Base-by-base conservation (phyloP, 768 basidiomycete species). In the Kwoniella shandongensis region DNA sequence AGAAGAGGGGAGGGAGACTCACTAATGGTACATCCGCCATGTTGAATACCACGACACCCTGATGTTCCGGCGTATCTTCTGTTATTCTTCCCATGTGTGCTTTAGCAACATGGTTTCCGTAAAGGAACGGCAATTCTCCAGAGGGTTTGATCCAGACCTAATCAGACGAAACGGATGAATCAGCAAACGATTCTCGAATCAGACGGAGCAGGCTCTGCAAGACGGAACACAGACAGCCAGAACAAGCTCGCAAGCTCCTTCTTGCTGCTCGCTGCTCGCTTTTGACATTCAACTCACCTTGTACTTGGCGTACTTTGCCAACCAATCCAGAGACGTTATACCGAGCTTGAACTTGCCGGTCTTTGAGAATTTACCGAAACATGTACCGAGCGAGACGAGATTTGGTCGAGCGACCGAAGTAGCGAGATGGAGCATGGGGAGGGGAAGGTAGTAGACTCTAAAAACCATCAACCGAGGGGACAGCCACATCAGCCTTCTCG, bases 131-230 rank as follows among this genome's bases (percentile, higher is more conserved):
- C 87, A 99, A 94, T 79, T 99, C 96, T 71, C 96, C 96, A 64
- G 98, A 94, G 23, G 93, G 87, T 77, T 99, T 99, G 75, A 99
- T 91, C 96, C 96, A 99, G 17, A 98, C 84, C 94, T 97, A 58
- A 41, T n/a, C n/a, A n/a, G n/a, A n/a, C n/a, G n/a, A n/a, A n/a
- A n/a, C n/a, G n/a, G n/a, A n/a, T n/a, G n/a, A 8, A 18, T 53
- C 39, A 54, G 39, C 53, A 48, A n/a, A 4, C 50, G 2, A 11
- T 26, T n/a, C 36, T 38, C 36, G 36, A n/a, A n/a, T n/a, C n/a
- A n/a, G n/a, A n/a, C n/a, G n/a, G n/a, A n/a, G n/a, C n/a, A n/a
- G n/a, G n/a, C n/a, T n/a, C n/a, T n/a, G n/a, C n/a, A n/a, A n/a
- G n/a, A n/a, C n/a, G n/a, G n/a, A n/a, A n/a, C n/a, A n/a, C n/a